Conservation (phyloP, 2,329 filamentous ascomycete species). For the Claviceps humidiphila region DNA sequence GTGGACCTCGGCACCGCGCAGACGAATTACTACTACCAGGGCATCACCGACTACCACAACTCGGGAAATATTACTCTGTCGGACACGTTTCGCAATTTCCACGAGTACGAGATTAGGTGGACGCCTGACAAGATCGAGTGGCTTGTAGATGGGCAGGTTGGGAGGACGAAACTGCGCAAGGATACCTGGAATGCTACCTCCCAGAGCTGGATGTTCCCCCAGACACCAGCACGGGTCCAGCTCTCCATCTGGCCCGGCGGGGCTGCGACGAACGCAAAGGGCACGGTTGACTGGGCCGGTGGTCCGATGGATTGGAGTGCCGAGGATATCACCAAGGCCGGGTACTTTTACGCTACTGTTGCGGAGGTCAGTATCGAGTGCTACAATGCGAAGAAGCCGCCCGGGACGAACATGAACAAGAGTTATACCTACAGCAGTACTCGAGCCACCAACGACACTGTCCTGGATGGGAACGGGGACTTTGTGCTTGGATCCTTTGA, state of each 20-base stretch:
- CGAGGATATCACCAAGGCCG: conserved; percentile 63
- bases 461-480: conserved; percentile 59
- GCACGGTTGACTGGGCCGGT: conserved; percentile 85
- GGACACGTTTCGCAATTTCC: conserved; percentile 64
- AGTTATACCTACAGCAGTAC: conserved; percentile 64
- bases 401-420: conserved; percentile 55
- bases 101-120: conserved; percentile 92
- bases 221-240: conserved; percentile 82
- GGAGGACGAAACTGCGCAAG: conserved; percentile 59
- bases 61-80: conserved; percentile 54
- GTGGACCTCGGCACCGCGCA: conserved; percentile 64
- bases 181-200: conserved; percentile 78
- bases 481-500: conserved; percentile 68
- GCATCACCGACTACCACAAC: conserved; percentile 74
- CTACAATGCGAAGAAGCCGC: conserved; percentile 49
- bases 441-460: conserved; percentile 59
- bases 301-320: conserved; percentile 75
- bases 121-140: conserved; percentile 74
- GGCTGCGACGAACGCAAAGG: conserved; percentile 60
- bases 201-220: conserved; percentile 76
- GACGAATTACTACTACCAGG: conserved; percentile 96
- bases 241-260: conserved; percentile 95
- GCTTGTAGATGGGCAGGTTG: conserved; percentile 68
- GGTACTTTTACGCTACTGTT: conserved; percentile 81
- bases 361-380: conserved; percentile 70